Conservation (phyloP, 78 protist species). For the Dictyostelium brefeldianum region DNA sequence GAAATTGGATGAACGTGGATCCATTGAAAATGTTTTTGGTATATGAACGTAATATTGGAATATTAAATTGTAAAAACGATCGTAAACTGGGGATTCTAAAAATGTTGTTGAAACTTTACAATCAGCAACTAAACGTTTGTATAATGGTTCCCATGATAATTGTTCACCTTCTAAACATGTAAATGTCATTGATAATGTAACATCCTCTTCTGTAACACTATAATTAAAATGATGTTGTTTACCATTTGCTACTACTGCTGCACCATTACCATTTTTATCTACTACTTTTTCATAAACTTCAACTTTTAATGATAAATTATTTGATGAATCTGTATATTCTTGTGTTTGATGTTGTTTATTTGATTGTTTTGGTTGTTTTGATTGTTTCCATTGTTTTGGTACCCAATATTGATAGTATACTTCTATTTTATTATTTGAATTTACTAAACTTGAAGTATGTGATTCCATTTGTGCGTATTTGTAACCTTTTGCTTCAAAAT, state of each 20-base stretch:
- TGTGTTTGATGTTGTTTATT: not conserved
- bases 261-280: not conserved
- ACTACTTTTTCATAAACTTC: not conserved
- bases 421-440: no score
- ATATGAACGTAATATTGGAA: not conserved
- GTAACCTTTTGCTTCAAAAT: constrained; percentile 13
- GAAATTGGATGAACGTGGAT: not conserved
- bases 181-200: not conserved
- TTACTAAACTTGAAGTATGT: not conserved
- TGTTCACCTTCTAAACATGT: not conserved
- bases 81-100: constrained; percentile 9
- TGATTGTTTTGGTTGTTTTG: not conserved
- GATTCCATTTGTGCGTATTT: constrained; percentile 14
- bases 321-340: constrained; percentile 16
- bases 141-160: not conserved
- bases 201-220: not conserved
- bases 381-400: not conserved
- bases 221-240: not conserved
- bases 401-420: constrained; percentile 23
- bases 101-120: not conserved
- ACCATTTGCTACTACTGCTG: not conserved
- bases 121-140: constrained; percentile 2
- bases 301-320: not conserved
- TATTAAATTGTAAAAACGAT: constrained; percentile 17
- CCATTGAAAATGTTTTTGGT: constrained; percentile 14